Base-by-base conservation (phyloP, 1,139 yeast species). In the Pichia cactophila region DNA sequence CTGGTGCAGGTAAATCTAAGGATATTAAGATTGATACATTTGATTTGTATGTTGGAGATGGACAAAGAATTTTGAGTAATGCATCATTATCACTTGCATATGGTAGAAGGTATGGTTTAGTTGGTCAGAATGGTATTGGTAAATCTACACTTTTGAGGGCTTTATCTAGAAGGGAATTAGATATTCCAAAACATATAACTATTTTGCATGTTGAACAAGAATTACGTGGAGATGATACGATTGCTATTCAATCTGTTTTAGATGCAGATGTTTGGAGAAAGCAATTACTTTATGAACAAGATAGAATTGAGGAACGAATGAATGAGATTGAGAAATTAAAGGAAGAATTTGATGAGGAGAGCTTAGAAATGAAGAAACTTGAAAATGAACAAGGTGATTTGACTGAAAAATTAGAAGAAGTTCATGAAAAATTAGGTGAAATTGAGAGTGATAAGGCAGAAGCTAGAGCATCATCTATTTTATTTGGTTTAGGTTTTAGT, bases 201-300 rank as follows among this genome's bases (percentile, higher is more conserved):
- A 87, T 92, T 69, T 75, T 92, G 57, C 97, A 92, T 63, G 99
- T 92, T 50, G 99, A 92, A 66, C 99, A 92, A 75, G 99, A 92
- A 73, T 80, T 92, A 49, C 77, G 81, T 60, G 98, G 98, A 60
- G 97, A 92, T 62, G 97, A 90, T 48, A 83, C 87, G 1, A 69
- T 81, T 14, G 99, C 97, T 1, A 66, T 92, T 50, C 97, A 90
- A 67, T 84, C 96, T 58, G 98, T 92, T 20, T 73, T 92, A 58
- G 98, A 92, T 71, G 98, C 99, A 1, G 99, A 92, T 71, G 99
- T 92, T 44, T 92, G 99, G 99, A 80, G 99, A 68, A 92, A 94
- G 68, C 88, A 85, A 58, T 72, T 92, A 50, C 64, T 92, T 46
- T 72, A 72, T 48, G 97, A 92, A 65, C 96, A 90, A 67, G 65